phyloP scores from a whole-genome alignment of 352 stramenopile species.

The Pythium periplocum region DNA sequence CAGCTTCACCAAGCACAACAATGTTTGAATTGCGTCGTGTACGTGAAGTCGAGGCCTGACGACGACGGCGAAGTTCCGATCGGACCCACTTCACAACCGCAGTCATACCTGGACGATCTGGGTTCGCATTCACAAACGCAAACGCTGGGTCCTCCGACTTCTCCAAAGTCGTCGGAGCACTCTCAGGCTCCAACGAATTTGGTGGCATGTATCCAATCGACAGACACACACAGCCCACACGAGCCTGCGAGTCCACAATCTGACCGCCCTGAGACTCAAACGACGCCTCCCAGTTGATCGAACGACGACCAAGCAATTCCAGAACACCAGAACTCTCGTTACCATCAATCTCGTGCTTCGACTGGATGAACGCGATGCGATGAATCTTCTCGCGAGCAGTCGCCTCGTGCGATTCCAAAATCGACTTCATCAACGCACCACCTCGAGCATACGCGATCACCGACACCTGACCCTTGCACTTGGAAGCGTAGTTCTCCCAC shows the following conservation, averaged over 20 bases:
- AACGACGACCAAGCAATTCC: conserved; percentile 76
- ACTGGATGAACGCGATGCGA: conserved; percentile 81
- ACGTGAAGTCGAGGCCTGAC: conserved; percentile 21
- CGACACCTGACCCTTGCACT: conserved; percentile 82
- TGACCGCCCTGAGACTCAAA: conserved; percentile 78
- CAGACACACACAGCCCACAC: conserved; percentile 82
- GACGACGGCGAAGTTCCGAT: conserved; percentile 46
- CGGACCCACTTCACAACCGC: conserved; percentile 80
- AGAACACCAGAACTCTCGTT: conserved; percentile 71
- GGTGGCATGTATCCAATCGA: conserved; percentile 77
- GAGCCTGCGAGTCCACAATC: conserved; percentile 81
- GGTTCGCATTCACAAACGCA: conserved; percentile 76
- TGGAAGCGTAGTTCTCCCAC: conserved; percentile 79
- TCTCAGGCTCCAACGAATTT: conserved; percentile 51
- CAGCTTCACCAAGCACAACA: conserved; percentile 81
- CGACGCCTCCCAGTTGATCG: conserved; percentile 87
- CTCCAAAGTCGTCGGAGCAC: conserved; percentile 62
- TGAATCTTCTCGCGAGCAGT: conserved; percentile 75
- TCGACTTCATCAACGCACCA: conserved; percentile 77
- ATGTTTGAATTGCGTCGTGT: conserved; percentile 78
- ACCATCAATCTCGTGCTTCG: conserved; percentile 84
- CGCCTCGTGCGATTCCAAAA: conserved; percentile 74
- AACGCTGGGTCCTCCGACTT: conserved; percentile 81
- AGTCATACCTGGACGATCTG: conserved; percentile 76
- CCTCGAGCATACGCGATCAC: conserved; percentile 80